Conservation (phyloP, 1,284 basidiomycete genomes). For the Neolentinus lepideus region DNA sequence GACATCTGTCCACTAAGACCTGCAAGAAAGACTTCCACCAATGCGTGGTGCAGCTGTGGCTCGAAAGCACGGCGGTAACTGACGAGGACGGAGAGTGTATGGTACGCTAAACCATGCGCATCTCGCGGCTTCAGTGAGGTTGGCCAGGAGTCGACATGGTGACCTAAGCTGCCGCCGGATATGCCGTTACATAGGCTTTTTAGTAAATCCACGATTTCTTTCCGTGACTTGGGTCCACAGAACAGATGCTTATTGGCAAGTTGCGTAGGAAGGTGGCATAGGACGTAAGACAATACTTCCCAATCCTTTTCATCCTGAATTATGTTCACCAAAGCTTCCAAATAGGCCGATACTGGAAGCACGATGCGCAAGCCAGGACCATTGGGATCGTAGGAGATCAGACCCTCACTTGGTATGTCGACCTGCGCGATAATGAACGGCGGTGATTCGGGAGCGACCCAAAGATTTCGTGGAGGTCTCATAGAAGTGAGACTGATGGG, state of each 20-base stretch:
- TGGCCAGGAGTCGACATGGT: slow-evolving; percentile 58
- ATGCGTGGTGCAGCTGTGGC: slow-evolving; percentile 55
- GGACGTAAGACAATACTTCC: slow-evolving; percentile 91
- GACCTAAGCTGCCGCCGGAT: slow-evolving; percentile 50
- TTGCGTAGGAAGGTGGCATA: slow-evolving; percentile 89
- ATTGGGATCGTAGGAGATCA: slow-evolving; percentile 71
- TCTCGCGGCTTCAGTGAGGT: slow-evolving; percentile 68
- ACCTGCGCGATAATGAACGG: slow-evolving; percentile 60
- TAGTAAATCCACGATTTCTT: slow-evolving; percentile 61
- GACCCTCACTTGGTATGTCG: slow-evolving; percentile 66
- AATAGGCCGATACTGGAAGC: slow-evolving; percentile 78
- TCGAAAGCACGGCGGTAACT: slow-evolving; percentile 84
- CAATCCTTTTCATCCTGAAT: slow-evolving; percentile 79
- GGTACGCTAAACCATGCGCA: slow-evolving; percentile 84
- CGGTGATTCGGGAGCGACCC: slow-evolving; percentile 74
- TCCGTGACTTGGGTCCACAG: slow-evolving; percentile 79
- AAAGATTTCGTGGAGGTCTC: slow-evolving; percentile 32
- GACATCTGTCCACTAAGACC: slow-evolving; percentile 77
- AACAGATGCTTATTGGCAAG: slow-evolving; percentile 95
- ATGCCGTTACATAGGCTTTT: slow-evolving; percentile 68
- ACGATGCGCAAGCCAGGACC: slow-evolving; percentile 41
- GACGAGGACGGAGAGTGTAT: slow-evolving; percentile 84
- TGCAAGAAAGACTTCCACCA: slow-evolving; percentile 80
- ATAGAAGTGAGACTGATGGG: slow-evolving; percentile 15
- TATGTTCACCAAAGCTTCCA: slow-evolving; percentile 61